Base-by-base conservation (phyloP, 345 rosid genomes). In the Balakata baccata region DNA sequence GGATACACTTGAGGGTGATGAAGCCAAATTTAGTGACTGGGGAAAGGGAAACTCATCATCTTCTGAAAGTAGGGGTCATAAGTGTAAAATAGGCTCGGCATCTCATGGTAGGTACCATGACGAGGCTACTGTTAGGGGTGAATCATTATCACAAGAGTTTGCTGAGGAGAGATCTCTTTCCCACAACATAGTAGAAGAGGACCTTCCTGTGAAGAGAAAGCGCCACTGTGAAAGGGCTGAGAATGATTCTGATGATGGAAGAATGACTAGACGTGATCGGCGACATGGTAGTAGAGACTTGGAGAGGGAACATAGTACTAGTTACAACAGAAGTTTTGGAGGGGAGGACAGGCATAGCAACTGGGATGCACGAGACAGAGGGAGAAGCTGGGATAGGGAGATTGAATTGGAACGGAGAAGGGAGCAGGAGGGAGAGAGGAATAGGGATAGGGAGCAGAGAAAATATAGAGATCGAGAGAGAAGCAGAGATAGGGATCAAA, bases 101-200 rank as follows among this genome's bases (percentile, higher is more conserved):
- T 78, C 80, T 56, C 60, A 22, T 66, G 81, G 81, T 51, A 83
- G 84, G 77, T 77, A 77, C 61, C 58, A 49, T 78, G 86, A 83
- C 60, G 86, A 81, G 68, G 76, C 64, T 74, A 57, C 69, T 71
- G 46, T 6, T 71, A 83, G 82, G 82, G 82, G 81, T 62, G 81
- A 88, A 80, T 89, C 91, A 60, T 74, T 78, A 72, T 80, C 90
- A 3, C 77, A 16, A 66, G 89, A 86, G 77, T 59, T 46, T 82
- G 84, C 50, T 45, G 84, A 87, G 82, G 92, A 84, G 64, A 81
- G 87, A 64, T 89, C 97, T 71, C 80, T 67, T 68, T 86, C 93
- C 25, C 78, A 41, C 51, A 82, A 83, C 57, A 52, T 81, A 68
- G 68, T 64, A 47, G 88, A 82, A 66, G 93, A 87, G 47, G 91